phyloP scores from a whole-genome alignment of 495 filamentous ascomycete genomes.

The Lasiosphaeriaceae sp. region DNA sequence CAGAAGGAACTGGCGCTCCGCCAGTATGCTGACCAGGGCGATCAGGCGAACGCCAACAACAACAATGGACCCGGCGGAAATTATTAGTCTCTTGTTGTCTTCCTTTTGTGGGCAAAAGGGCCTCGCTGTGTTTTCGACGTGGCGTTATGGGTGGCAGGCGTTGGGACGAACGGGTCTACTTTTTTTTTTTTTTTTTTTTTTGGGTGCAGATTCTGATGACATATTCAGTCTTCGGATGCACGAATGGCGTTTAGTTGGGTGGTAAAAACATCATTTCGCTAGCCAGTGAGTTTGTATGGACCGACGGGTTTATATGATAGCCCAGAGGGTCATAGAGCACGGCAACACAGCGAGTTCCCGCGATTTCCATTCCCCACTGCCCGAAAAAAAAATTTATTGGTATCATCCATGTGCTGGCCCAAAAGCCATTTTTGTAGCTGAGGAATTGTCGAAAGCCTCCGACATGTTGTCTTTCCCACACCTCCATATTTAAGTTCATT shows the following conservation, averaged over 20 bases:
- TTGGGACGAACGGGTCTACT: background rate
- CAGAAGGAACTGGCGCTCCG: constrained; percentile 92
- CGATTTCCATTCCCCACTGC: background rate
- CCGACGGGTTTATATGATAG: background rate
- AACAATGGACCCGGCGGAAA: constrained; percentile 1
- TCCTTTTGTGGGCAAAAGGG: background rate
- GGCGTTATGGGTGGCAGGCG: background rate
- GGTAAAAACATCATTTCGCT: background rate
- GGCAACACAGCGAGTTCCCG: background rate
- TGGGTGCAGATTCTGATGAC: background rate
- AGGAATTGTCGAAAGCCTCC: background rate
- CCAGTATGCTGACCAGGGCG: constrained; percentile 72
- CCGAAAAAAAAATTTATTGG: background rate
- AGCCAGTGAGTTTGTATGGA: background rate
- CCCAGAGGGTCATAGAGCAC: no score
- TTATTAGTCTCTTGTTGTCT: background rate
- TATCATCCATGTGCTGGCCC: background rate
- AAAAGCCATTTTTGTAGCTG: background rate
- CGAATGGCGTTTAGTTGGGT: background rate
- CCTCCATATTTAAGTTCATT: no score
- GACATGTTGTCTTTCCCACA: background rate
- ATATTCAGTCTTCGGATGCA: background rate
- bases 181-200: background rate
- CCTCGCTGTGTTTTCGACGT: background rate
- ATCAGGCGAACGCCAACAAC: constrained; percentile 33